These are phyloP conservation scores for Whalleya microplaca DNA, from an alignment of 2,329 filamentous ascomycete genomes.

Conservation along the genomic window DNA sequence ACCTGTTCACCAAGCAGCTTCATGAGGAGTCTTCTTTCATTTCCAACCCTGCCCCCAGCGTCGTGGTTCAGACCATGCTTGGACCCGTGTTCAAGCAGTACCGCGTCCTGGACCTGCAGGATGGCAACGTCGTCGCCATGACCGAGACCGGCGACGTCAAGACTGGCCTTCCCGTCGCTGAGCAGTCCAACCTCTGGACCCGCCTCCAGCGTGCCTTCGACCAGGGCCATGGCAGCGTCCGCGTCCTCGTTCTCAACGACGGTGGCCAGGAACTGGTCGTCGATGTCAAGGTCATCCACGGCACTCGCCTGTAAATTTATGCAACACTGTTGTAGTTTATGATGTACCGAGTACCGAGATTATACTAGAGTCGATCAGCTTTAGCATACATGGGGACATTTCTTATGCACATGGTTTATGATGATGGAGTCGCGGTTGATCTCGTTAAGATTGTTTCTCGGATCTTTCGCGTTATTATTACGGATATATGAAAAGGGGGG, in stretches of 20 bases:
- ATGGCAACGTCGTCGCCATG: slow-evolving; percentile 88
- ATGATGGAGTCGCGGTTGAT: slow-evolving; percentile 30
- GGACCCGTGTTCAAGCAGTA: slow-evolving; percentile 99
- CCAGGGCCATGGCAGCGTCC: slow-evolving; percentile 89
- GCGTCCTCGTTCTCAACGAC: slow-evolving; percentile 94
- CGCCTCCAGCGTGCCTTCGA: slow-evolving; percentile 85
- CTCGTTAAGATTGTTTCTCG: slow-evolving; percentile 31
- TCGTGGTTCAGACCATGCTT: slow-evolving; percentile 99
- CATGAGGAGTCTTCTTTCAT: slow-evolving; percentile 98
- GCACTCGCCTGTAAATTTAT: slow-evolving; percentile 62
- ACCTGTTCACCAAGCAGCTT: slow-evolving; percentile 99
- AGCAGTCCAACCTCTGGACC: slow-evolving; percentile 87
- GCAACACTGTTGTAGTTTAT: slow-evolving; percentile 12
- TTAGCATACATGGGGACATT: slow-evolving; percentile 26
- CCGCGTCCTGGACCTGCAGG: slow-evolving; percentile 95
- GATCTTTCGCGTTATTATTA: slow-evolving; percentile 24
- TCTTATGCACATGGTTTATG: slow-evolving; percentile 18
- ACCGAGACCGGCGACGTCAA: slow-evolving; percentile 99
- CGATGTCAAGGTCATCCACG: slow-evolving; percentile 98
- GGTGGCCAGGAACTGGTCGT: slow-evolving; percentile 92
- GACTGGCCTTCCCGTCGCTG: slow-evolving; percentile 89
- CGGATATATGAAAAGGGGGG: slow-evolving; percentile 36
- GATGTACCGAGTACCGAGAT: slow-evolving; percentile 27
- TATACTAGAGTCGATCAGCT: slow-evolving; percentile 30
- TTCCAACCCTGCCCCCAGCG: slow-evolving; percentile 93